Conservation (phyloP, 1,284 basidiomycete genomes). For the Vanrija sp. region DNA sequence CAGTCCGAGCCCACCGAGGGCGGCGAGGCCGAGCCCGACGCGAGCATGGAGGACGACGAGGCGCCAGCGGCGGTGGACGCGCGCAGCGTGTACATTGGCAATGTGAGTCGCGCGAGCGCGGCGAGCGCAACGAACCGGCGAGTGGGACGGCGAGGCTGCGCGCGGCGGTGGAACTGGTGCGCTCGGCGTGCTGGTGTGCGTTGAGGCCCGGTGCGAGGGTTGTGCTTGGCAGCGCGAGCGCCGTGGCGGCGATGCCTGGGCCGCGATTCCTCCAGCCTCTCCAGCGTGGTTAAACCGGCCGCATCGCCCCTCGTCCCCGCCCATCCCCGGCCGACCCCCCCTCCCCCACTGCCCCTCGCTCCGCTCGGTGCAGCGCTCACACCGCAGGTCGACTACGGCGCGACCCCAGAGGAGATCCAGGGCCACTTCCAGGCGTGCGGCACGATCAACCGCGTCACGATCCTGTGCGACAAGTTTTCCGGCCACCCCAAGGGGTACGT, state of each 20-base stretch:
- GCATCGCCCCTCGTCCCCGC: background rate
- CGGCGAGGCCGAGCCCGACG: constrained; percentile 33
- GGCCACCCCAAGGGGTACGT: constrained; percentile 97
- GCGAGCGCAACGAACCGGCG: background rate
- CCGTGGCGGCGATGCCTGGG: too few species aligned
- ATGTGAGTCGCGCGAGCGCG: constrained; percentile 60
- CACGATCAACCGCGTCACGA: constrained; percentile 97
- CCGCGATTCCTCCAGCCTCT: too few species aligned
- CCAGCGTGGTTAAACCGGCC: too few species aligned
- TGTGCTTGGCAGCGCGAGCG: too few species aligned
- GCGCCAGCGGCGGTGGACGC: constrained; percentile 66
- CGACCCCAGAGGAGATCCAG: constrained; percentile 98
- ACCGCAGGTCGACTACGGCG: constrained; percentile 87
- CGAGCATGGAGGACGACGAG: constrained; percentile 59
- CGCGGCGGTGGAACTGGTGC: too few species aligned
- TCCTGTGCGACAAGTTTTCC: constrained; percentile 99
- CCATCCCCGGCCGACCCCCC: background rate
- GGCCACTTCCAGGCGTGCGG: constrained; percentile 96
- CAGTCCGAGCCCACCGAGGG: constrained; percentile 11
- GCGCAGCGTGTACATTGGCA: constrained; percentile 93
- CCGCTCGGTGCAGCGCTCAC: too few species aligned
- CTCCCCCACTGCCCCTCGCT: background rate
- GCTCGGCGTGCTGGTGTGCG: too few species aligned
- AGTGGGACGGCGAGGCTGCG: too few species aligned
- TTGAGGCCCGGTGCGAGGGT: too few species aligned